Base-by-base conservation (phyloP, 768 basidiomycete genomes). In the Kwoniella bestiolae region DNA sequence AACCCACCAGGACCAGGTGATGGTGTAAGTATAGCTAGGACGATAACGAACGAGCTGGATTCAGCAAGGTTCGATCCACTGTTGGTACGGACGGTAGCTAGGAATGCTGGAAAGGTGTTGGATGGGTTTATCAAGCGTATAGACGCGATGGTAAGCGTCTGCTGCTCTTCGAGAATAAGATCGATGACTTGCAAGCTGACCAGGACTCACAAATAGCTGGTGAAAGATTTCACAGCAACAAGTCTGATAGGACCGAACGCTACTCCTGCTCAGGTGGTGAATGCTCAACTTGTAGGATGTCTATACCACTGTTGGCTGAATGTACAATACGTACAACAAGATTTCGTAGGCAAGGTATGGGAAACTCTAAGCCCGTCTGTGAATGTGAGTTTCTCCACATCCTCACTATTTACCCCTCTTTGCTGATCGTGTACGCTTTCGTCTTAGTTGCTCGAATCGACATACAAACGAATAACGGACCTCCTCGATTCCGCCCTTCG, bases 1-100 rank as follows among this genome's bases (percentile, higher is more conserved):
- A 80, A 85, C 6, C 90, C 89, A 9, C 93, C 92, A 2, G 88
- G 88, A 0, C 83, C 87, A 31, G 85, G 83, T 41, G 94, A 97
- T 60, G 96, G 91, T 12, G 82, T 88, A 2, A 87, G 87, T 57
- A 84, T 94, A 18, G 89, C 90, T 1, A 85, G 96, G 9, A 85
- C 86, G 1, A 84, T 94, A 23, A 87, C 87, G 28, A 98, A 98
- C 78, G 96, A 98, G 74, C 86, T 99, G 4, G 94, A 97, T 79
- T 87, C 92, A 2, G 92, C 92, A 14, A 86, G 89, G 67, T 96
- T 95, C 77, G 96, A 99, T 81, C 95, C 95, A 0, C 79, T 98
- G 38, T 83, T 99, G 14, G 87, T 92, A 11, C 86, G 85, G 64
- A 85, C 88, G 5, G 88, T 96, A 7, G 91, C 94, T 14, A 89